A percentile compares a stretch with the other conserved stretches of the same genome.
phyloP scores from a whole-genome alignment of 306 rosid species.

The Quercus dentata region DNA sequence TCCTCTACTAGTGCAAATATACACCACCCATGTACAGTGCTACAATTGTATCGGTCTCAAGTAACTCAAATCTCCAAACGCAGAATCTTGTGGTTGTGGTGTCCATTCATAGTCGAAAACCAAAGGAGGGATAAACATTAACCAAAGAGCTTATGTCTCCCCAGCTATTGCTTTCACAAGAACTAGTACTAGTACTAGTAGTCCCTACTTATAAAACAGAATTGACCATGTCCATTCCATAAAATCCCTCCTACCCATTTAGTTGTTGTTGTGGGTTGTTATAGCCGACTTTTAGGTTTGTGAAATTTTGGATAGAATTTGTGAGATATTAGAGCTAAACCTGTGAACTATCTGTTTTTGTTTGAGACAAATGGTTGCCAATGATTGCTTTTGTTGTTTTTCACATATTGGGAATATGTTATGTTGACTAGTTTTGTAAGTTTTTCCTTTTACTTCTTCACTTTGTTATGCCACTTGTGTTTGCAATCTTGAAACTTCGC shows the following conservation, averaged over 20 bases:
- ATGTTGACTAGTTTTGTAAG: too few species aligned
- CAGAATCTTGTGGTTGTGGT: constrained; percentile 28
- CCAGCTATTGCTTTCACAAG: constrained; percentile 61
- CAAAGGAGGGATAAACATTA: constrained; percentile 39
- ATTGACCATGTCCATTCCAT: constrained; percentile 37
- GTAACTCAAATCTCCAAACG: constrained; percentile 45
- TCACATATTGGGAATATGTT: neutral
- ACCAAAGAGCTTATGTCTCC: constrained; percentile 59
- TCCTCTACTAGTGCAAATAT: constrained; percentile 23
- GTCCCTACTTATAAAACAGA: constrained; percentile 11
- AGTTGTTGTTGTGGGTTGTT: neutral
- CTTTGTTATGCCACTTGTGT: neutral
- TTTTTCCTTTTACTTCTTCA: neutral
- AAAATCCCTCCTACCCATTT: constrained; percentile 36
- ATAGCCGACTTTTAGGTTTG: constrained; percentile 67
- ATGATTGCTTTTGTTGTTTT: too few species aligned
- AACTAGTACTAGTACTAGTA: constrained; percentile 27
- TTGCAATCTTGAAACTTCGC: neutral
- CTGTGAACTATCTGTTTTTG: too few species aligned
- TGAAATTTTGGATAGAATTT: neutral
- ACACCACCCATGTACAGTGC: constrained; percentile 22
- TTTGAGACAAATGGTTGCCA: too few species aligned
- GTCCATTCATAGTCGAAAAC: constrained; percentile 55
- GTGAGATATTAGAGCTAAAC: too few species aligned
- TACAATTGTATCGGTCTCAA: constrained; percentile 42